Evolutionary conservation across 768 basidiomycete genomes (phyloP), one percentile per base, ranked within the genome.

Genomic region (Cyclocybe cylindracea): DNA sequence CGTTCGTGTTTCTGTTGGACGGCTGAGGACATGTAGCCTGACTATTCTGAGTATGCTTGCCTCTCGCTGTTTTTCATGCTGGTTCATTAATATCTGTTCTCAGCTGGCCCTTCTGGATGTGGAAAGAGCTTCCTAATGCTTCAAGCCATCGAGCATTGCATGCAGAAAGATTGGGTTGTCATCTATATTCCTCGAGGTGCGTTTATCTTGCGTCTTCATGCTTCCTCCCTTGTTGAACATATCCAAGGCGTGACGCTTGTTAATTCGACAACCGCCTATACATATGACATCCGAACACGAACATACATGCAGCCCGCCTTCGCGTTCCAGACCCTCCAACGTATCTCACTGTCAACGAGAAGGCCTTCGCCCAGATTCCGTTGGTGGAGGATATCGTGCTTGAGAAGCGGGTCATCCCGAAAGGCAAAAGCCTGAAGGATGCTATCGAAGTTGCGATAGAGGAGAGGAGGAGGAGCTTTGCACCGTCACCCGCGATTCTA

Each of bases 121-220:
- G 94, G 94, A 38, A 97, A 96, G 71, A 90, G 87, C 49, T 84
- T 81, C 54, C 66, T 90, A 7, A 69, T 96, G 31, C 71, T 94
- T 7, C 94, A 97, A 66, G 78, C 87, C 0, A 83, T 90, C 0
- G 77, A 87, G 36, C 85, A 91, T 55, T 86, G 84, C 33, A 59
- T 78, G 8, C 67, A 77, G 2, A 77, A 80, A 16, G 78, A 80
- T 24, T 94, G 91, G 89, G 78, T 95, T 16, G 90, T 93, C 13
- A 67, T 95, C 13, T 97, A 94, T 64, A 79, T 94, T 19, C 92
- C 94, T 3, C 77, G 87, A 70, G 83, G 91, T 90, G 32, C 43
- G 77, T 67, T 9, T 19, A 24, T 24, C 24, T 24, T 24, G 24
- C 24, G 5, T 24, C 1, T 24, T 24, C 24, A 24, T 24, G 16